Evolutionary conservation across 1,284 basidiomycete genomes (phyloP).

Genomic region (Entoloma clypeatum): DNA sequence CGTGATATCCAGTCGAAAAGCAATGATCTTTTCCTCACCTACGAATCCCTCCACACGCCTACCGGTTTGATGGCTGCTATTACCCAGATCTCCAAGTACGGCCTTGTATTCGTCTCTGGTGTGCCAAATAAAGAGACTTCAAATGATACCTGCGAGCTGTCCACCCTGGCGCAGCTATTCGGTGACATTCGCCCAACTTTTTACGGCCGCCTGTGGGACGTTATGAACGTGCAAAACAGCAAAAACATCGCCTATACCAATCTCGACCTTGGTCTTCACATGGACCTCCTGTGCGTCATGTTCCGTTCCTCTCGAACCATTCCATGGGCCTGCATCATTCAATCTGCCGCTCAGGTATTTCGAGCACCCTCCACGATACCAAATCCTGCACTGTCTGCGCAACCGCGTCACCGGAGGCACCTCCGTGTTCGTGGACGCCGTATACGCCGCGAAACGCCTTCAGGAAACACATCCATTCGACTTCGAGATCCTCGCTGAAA

Average conservation of each 20-base stretch:
- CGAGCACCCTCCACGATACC: constrained; percentile 85
- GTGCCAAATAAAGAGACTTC: constrained; percentile 40
- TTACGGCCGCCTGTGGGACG: constrained; percentile 91
- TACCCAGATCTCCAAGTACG: constrained; percentile 52
- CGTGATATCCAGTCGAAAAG: constrained; percentile 31
- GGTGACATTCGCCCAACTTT: constrained; percentile 85
- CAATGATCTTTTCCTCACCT: constrained; percentile 47
- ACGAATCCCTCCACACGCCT: constrained; percentile 40
- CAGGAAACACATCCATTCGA: constrained; percentile 44
- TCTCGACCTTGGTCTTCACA: constrained; percentile 85
- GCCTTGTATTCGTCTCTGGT: constrained; percentile 52
- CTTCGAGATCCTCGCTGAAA: constrained; percentile 60
- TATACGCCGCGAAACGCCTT: constrained; percentile 65
- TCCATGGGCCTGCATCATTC: too few relatives aligned
- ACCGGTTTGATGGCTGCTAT: constrained; percentile 47
- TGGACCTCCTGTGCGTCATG: constrained; percentile 79
- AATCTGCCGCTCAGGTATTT: too few relatives aligned
- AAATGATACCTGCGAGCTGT: constrained; percentile 62
- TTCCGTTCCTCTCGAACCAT: too few relatives aligned
- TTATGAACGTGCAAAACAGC: constrained; percentile 71
- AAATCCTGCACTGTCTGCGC: constrained; percentile 85
- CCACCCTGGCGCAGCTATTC: constrained; percentile 60
- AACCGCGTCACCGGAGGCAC: constrained; percentile 83
- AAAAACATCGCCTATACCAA: constrained; percentile 96
- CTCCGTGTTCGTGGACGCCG: constrained; percentile 87